Base-by-base conservation (phyloP, 495 filamentous ascomycete species). In the Penicillium subrubescens region DNA sequence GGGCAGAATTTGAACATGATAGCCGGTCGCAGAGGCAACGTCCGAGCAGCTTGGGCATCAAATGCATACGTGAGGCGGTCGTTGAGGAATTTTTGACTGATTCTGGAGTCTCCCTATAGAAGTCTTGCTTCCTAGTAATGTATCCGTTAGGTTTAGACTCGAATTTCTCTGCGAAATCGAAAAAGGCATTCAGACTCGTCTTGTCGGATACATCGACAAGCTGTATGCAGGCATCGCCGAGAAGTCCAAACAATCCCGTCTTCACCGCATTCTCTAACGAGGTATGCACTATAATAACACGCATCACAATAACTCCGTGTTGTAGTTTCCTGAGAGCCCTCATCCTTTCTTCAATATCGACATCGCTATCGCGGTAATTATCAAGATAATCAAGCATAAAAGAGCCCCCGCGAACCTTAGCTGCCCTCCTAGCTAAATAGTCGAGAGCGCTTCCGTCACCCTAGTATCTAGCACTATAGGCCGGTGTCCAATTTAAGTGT, bases 371-470 rank as follows among this genome's bases (percentile, higher is more conserved):
- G 11, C 8, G 3, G 0, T 15, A 44, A 14, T 27, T 27, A 31
- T 31, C 55, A 27, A 39, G 39, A 58, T 58, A 58, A 25, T 58
- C 39, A 44, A 58, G 44, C 55, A 58, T 27, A 3, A 58, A 44
- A 2, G 55, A 58, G 35, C 55, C 55, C 2, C 55, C 55, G 19
- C 19, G 35, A 44, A 19, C 37, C 3, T 29, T 8, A 11, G 8
- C 19, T 2, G 55, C 11, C 1, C n/a, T 58, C n/a, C 33, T 14
- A 7, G 39, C 19, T 14, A 58, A 14, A 58, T 25, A 27, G 5
- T 41, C 19, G 0, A 58, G 55, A 12, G 55, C 35, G n/a, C 39
- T 58, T 31, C 55, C 55, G 0, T 44, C n/a, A 2, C 35, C 10
- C 8, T 10, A n/a, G 4, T 57, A 44, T n/a, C 25, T 14, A 0